Base-by-base conservation (phyloP, 129 eudicot genomes). In the Chrysanthemum seticuspe region DNA sequence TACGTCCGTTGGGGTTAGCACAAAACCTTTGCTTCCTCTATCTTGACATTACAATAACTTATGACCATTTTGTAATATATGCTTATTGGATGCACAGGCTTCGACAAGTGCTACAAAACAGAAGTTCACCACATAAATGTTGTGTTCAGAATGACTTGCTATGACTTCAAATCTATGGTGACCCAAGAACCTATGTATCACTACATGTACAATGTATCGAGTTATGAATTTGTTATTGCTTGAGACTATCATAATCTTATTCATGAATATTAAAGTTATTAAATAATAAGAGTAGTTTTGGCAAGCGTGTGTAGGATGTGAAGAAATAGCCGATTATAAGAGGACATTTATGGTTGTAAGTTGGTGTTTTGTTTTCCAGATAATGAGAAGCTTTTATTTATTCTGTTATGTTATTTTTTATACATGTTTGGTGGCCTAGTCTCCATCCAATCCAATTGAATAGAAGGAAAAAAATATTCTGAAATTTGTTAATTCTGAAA, bases 1-100 rank as follows among this genome's bases (percentile, higher is more conserved):
- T 66, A 87, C 96, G 16, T 75, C 87, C 3, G 84, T 84, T 60
- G 92, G 91, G 91, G 96, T 89, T 40, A 84, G 89, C 80, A 75
- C 15, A 48, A 61, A 67, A 10, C 27, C 58, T 40, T 58, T 21
- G 14, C 54, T 51, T 72, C 10, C 21, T 69, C 53, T 36, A 51
- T 36, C 4, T 68, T 19, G 62, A 66, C 25, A 11, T 5, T 18
- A 62, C 23, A 56, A 23, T 45, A 56, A 75, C 3, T 67, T 67
- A 48, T 56, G 59, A 27, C 18, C 62, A 18, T 64, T 67, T 3
- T 66, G 25, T 60, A 56, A 67, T 31, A 34, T 52, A 51, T 70
- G 65, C 49, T 78, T 25, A 31, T 52, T 70, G 65, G 51, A 73
- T 82, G 48, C 19, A 74, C 86, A 88, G 95, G 95, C 95, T 29